Evolutionary conservation across 1,284 basidiomycete species (phyloP).

Genomic region (Ganoderma lucidum): DNA sequence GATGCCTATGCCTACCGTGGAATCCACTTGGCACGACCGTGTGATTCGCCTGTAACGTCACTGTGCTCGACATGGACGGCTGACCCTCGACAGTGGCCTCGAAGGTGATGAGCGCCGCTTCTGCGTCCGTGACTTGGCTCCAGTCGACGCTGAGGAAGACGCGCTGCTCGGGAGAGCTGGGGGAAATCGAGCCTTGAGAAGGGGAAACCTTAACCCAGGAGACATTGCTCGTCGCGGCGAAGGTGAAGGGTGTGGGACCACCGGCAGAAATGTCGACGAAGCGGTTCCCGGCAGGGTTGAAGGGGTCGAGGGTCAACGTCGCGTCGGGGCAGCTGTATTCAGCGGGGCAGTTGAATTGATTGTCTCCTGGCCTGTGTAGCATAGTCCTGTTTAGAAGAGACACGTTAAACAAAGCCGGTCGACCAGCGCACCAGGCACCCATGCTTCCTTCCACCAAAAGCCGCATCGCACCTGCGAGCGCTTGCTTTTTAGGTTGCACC

Average conservation of each 20-base stretch:
- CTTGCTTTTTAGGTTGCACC: constrained; percentile 65
- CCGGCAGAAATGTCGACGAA: constrained; percentile 71
- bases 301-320: constrained; percentile 59
- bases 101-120: constrained; percentile 55
- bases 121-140: constrained; percentile 55
- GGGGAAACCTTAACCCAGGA: constrained; percentile 63
- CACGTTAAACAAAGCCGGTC: not conserved
- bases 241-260: constrained; percentile 65
- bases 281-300: constrained; percentile 56
- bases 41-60: constrained; percentile 52
- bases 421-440: constrained; percentile 58
- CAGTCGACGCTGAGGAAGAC: constrained; percentile 72
- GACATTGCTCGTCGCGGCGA: constrained; percentile 56
- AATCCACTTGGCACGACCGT: constrained; percentile 51
- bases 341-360: constrained; percentile 58
- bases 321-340: constrained; percentile 62
- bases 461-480: constrained; percentile 66
- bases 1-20: constrained; percentile 51
- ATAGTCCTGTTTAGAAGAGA: not conserved
- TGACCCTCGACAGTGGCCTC: constrained; percentile 52
- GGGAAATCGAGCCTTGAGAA: constrained; percentile 58
- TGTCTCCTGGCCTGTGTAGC: constrained; percentile 65
- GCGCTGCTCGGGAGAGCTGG: constrained; percentile 58
- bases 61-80: constrained; percentile 45
- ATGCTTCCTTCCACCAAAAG: constrained; percentile 66